Conservation (phyloP, 306 rosid genomes). For the Styphnolobium japonicum region DNA sequence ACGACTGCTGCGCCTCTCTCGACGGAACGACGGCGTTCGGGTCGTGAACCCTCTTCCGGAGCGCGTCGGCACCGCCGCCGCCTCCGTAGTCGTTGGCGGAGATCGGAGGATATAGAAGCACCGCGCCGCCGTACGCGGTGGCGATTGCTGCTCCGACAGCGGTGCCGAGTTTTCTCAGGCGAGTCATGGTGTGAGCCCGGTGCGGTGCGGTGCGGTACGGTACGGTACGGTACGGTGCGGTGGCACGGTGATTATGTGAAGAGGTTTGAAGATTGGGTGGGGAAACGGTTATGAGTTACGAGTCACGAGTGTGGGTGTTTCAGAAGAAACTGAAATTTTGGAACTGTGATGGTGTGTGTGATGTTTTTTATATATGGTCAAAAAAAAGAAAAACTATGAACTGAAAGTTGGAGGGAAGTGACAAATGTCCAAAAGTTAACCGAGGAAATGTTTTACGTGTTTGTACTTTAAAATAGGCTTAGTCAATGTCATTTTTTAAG, state of each 20-base stretch:
- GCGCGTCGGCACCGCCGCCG: slow-evolving; percentile 27
- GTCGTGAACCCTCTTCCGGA: slow-evolving; percentile 58
- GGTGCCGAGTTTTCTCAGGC: slow-evolving; percentile 54
- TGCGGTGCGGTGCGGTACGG: no score
- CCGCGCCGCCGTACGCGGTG: slow-evolving; percentile 52
- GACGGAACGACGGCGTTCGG: slow-evolving; percentile 59
- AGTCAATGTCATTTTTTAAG: slow-evolving; percentile 27
- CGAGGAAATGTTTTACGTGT: not conserved
- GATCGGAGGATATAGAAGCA: slow-evolving; percentile 47
- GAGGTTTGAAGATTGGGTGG: no score
- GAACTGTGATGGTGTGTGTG: not conserved
- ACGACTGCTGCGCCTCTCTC: slow-evolving; percentile 62
- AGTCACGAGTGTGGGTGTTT: not conserved
- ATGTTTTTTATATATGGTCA: slow-evolving; percentile 12
- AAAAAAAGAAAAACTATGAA: not conserved
- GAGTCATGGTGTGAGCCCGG: slow-evolving; percentile 54
- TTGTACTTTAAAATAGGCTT: slow-evolving; percentile 11
- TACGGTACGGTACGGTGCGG: no score
- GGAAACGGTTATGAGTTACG: not conserved
- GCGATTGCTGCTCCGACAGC: slow-evolving; percentile 49
- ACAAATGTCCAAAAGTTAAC: slow-evolving; percentile 24
- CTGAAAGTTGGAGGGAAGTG: no score
- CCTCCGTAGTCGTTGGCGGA: slow-evolving; percentile 53
- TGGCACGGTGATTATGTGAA: slow-evolving; percentile 4
- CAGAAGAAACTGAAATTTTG: no score